These are phyloP conservation scores for Phytophthora melonis DNA, from an alignment of 352 stramenopile genomes.

Conservation along the genomic window DNA sequence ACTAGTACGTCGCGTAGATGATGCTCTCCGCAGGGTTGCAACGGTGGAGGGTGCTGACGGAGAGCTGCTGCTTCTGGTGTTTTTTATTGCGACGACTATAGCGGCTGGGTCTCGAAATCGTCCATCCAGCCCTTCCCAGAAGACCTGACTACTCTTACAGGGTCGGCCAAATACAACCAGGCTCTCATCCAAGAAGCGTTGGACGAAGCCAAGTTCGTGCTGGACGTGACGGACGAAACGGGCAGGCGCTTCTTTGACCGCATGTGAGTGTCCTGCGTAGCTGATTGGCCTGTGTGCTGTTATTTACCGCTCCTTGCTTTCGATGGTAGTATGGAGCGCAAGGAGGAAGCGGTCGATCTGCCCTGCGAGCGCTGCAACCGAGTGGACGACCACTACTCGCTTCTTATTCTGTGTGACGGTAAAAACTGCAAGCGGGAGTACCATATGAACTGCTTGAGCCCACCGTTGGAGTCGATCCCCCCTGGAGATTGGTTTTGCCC, in stretches of 20 bases:
- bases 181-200: slow-evolving; percentile 76
- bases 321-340: slow-evolving; percentile 69
- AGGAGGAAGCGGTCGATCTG: slow-evolving; percentile 72
- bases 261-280: slow-evolving; percentile 59
- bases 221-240: slow-evolving; percentile 66
- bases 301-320: slow-evolving; percentile 10
- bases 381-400: slow-evolving; percentile 83
- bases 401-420: slow-evolving; percentile 87
- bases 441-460: slow-evolving; percentile 86
- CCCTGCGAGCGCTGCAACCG: slow-evolving; percentile 87
- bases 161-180: slow-evolving; percentile 78
- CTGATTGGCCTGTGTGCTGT: background rate
- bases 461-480: slow-evolving; percentile 69
- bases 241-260: slow-evolving; percentile 78
- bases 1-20: slow-evolving; percentile 70
- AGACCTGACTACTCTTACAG: slow-evolving; percentile 64
- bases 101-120: slow-evolving; percentile 80
- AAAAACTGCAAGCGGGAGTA: slow-evolving; percentile 86
- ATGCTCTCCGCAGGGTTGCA: background rate
- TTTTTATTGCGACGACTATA: slow-evolving; percentile 30
- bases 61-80: slow-evolving; percentile 3
- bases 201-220: slow-evolving; percentile 74
- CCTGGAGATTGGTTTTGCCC: slow-evolving; percentile 85
- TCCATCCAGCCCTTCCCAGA: slow-evolving; percentile 79
- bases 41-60: slow-evolving; percentile 2